These are phyloP conservation scores for Stephanocyclus meneghinianus DNA, from an alignment of 352 stramenopile genomes.

Conservation along the genomic window DNA sequence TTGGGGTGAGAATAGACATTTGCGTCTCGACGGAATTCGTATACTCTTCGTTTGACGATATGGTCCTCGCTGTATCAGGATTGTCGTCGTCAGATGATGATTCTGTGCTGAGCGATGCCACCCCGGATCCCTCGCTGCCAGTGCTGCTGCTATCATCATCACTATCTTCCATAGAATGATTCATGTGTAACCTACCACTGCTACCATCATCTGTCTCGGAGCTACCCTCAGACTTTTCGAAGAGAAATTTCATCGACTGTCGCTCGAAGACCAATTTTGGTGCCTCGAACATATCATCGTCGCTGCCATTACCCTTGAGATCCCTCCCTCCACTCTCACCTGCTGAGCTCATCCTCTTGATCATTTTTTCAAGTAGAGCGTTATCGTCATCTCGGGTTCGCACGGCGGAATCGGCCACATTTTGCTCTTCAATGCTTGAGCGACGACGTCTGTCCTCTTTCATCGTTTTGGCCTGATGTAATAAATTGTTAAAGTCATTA, in stretches of 20 bases:
- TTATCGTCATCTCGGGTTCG: no score
- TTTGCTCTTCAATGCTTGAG: neutral
- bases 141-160: slow-evolving; percentile 1
- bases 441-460: slow-evolving; percentile 9
- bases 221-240: neutral
- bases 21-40: neutral
- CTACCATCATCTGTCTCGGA: neutral
- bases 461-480: neutral
- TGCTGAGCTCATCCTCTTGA: neutral
- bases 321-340: neutral
- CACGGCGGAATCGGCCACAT: no score
- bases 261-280: slow-evolving; percentile 23
- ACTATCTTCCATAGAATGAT: neutral
- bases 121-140: neutral
- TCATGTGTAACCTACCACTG: neutral
- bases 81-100: slow-evolving; percentile 1
- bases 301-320: neutral
- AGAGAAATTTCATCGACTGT: neutral
- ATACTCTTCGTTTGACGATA: neutral
- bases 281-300: slow-evolving; percentile 17
- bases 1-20: slow-evolving; percentile 11
- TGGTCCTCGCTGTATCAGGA: neutral
- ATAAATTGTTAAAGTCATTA: slow-evolving; percentile 1
- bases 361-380: no score
- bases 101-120: neutral